A percentile compares a stretch with the other conserved stretches of the same genome.
phyloP scores from a whole-genome alignment of 495 filamentous ascomycete species.

The Annulohypoxylon bovei region DNA sequence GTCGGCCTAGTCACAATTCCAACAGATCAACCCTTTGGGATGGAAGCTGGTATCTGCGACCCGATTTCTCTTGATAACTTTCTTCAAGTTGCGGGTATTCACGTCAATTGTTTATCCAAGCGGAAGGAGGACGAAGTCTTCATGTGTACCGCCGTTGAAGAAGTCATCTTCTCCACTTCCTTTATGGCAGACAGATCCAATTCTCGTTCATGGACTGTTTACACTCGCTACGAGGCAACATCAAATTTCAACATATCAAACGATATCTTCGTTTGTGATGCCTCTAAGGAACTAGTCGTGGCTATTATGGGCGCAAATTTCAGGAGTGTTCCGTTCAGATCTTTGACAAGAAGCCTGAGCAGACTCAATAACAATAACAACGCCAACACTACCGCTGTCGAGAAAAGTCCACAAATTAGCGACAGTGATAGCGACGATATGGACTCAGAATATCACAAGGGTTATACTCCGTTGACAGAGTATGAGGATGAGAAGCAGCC shows the following conservation, averaged over 20 bases:
- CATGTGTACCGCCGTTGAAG: slow-evolving; percentile 2
- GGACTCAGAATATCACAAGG: not conserved
- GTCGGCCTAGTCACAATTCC: slow-evolving; percentile 7
- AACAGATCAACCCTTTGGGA: not conserved
- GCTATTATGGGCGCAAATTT: slow-evolving; percentile 5
- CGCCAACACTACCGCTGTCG: not conserved
- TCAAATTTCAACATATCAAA: not conserved
- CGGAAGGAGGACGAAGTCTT: slow-evolving; percentile 1
- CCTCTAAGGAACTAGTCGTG: not conserved
- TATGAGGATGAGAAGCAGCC: not conserved
- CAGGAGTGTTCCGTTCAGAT: not conserved
- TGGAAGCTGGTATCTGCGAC: slow-evolving; percentile 1
- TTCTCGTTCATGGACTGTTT: slow-evolving; percentile 8
- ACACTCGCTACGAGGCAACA: not conserved
- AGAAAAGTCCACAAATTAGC: not conserved
- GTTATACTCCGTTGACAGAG: not conserved
- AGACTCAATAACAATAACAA: not conserved
- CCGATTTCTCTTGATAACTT: slow-evolving; percentile 6
- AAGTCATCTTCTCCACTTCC: slow-evolving; percentile 3
- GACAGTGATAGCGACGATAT: slow-evolving; percentile 2
- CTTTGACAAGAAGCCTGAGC: not conserved
- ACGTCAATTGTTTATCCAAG: slow-evolving; percentile 3
- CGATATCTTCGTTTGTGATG: slow-evolving; percentile 9
- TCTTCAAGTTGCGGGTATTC: slow-evolving; percentile 6
- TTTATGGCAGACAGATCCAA: not conserved